These are phyloP conservation scores for Leishmania lainsoni DNA, from an alignment of 208 protist genomes.

Conservation along the genomic window DNA sequence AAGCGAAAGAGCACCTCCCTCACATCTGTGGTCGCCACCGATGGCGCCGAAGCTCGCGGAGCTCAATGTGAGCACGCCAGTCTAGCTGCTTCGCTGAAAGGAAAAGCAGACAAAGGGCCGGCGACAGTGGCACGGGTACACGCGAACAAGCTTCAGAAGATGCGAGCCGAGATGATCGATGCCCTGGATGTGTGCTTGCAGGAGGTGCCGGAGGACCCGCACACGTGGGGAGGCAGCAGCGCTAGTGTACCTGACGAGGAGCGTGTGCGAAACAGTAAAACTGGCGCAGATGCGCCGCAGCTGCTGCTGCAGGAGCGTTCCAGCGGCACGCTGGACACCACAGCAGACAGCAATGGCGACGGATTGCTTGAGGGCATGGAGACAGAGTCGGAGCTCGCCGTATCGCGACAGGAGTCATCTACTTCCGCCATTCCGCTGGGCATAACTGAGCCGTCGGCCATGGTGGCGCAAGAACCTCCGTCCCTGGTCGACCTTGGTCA, in stretches of 20 bases:
- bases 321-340: conserved; percentile 1
- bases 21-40: background rate
- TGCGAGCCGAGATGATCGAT: conserved; percentile 75
- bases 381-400: background rate
- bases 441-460: conserved; percentile 5
- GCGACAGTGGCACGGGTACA: background rate
- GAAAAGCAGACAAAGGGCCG: background rate
- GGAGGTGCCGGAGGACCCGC: conserved; percentile 47
- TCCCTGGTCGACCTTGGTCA: conserved; percentile 20
- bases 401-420: conserved; percentile 14
- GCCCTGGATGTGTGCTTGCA: conserved; percentile 83
- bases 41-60: background rate
- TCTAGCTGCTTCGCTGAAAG: background rate
- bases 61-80: background rate
- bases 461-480: background rate
- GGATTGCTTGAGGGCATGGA: conserved; percentile 1
- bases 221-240: conserved; percentile 11
- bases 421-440: background rate
- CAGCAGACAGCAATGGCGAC: conserved; percentile 8
- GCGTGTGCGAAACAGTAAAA: conserved; percentile 8
- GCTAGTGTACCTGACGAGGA: background rate
- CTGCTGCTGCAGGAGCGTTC: background rate
- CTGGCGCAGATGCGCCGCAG: background rate
- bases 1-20: background rate
- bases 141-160: conserved; percentile 35